Conservation (phyloP, 2,329 filamentous ascomycete genomes). For the Botryotinia narcissicola region DNA sequence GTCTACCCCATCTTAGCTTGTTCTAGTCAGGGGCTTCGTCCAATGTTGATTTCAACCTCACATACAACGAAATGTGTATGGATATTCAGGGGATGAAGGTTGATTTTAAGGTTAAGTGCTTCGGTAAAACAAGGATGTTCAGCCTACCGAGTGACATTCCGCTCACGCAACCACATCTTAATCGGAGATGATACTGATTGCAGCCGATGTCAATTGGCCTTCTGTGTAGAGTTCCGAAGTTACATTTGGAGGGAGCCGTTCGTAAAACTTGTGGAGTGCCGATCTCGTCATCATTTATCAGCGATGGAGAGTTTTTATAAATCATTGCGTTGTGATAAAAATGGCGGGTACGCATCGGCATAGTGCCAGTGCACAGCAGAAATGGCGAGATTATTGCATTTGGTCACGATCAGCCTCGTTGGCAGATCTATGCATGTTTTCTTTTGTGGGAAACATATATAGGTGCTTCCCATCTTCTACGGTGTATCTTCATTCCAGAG, state of each 20-base stretch:
- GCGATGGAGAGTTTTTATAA: not conserved
- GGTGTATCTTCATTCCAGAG: not conserved
- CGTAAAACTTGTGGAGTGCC: not conserved
- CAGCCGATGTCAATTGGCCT: not conserved
- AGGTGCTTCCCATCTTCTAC: not conserved
- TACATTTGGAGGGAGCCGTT: not conserved
- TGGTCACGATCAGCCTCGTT: not conserved
- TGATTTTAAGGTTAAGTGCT: not conserved
- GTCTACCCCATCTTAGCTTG: not conserved
- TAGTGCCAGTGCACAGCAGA: not conserved
- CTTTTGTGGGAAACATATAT: not conserved
- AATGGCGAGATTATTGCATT: not conserved
- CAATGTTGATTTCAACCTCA: not conserved
- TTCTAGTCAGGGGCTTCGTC: not conserved
- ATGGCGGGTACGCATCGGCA: not conserved
- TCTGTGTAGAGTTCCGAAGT: not conserved
- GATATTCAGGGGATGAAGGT: not conserved
- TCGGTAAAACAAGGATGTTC: not conserved
- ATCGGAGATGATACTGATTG: not conserved
- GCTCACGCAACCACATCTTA: not conserved
- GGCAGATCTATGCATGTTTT: not conserved
- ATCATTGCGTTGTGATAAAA: not conserved
- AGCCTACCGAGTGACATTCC: not conserved
- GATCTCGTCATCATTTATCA: not conserved
- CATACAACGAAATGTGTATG: not conserved